phyloP scores from a whole-genome alignment of 345 rosid species.

The Syzygium aromaticum region DNA sequence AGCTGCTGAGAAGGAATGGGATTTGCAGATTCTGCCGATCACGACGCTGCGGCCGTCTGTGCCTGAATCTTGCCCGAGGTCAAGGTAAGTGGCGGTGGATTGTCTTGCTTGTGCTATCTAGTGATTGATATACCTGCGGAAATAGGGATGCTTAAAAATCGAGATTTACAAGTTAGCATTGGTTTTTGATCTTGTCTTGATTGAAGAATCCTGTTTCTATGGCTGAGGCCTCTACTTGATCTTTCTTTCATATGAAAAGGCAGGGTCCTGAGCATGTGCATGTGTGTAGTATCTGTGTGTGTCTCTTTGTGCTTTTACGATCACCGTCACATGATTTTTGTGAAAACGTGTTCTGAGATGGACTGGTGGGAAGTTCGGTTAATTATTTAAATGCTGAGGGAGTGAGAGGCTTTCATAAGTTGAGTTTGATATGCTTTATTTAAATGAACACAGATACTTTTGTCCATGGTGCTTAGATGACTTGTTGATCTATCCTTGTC shows the following conservation, averaged over 20 bases:
- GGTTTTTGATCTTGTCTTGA: background rate
- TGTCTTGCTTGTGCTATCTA: background rate
- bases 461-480: background rate
- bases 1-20: constrained; percentile 64
- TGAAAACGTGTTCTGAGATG: background rate
- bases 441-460: background rate
- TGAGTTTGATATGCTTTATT: background rate
- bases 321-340: background rate
- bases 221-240: background rate
- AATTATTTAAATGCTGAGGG: background rate
- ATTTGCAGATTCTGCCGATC: constrained; percentile 68
- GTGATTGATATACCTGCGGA: background rate
- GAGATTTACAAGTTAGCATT: background rate
- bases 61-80: constrained; percentile 47
- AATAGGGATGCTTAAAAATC: background rate
- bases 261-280: background rate
- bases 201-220: background rate
- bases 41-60: constrained; percentile 34
- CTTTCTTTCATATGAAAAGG: background rate
- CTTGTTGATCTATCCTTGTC: background rate
- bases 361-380: background rate
- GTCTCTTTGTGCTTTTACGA: background rate
- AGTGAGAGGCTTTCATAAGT: background rate
- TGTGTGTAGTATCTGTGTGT: background rate
- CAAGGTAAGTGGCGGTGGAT: constrained; percentile 41